phyloP scores from a whole-genome alignment of 208 protist genomes.

The Paratrypanosoma confusum region DNA sequence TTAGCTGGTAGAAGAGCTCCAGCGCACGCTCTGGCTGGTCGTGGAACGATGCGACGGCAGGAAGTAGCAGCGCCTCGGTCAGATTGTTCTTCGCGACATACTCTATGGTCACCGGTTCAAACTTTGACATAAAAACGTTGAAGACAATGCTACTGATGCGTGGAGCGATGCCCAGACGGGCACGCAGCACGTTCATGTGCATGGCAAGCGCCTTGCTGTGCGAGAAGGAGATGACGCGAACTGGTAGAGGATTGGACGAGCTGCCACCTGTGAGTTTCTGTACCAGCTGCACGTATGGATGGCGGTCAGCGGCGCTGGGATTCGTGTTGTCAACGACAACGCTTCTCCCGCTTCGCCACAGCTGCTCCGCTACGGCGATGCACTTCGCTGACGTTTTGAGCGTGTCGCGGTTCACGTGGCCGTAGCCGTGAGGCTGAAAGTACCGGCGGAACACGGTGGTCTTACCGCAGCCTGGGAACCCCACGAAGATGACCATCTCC shows the following conservation, averaged over 20 bases:
- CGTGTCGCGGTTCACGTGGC: constrained; percentile 62
- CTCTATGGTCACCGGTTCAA: constrained; percentile 17
- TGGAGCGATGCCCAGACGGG: constrained; percentile 17
- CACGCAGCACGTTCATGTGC: constrained; percentile 73
- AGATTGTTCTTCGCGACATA: constrained; percentile 23
- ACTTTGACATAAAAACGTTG: constrained; percentile 37
- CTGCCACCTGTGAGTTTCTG: not conserved
- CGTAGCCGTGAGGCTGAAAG: constrained; percentile 73
- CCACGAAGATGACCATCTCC: constrained; percentile 82
- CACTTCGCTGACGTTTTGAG: constrained; percentile 67
- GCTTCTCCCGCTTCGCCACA: constrained; percentile 40
- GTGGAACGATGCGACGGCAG: constrained; percentile 41
- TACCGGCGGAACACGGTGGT: constrained; percentile 77
- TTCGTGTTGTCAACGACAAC: constrained; percentile 91
- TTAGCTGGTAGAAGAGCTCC: constrained; percentile 34
- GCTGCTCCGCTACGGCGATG: constrained; percentile 19
- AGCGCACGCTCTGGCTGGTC: constrained; percentile 15
- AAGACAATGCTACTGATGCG: constrained; percentile 42
- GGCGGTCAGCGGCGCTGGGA: constrained; percentile 30
- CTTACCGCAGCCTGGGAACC: constrained; percentile 84
- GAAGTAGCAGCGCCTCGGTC: constrained; percentile 36
- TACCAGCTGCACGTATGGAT: constrained; percentile 49
- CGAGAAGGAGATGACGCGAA: constrained; percentile 64
- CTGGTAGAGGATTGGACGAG: constrained; percentile 9
- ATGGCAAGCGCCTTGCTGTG: constrained; percentile 36